A percentile compares a stretch with the other conserved stretches of the same genome.
phyloP scores from a whole-genome alignment of 257 asterid genomes.

The Osmanthus fragrans region DNA sequence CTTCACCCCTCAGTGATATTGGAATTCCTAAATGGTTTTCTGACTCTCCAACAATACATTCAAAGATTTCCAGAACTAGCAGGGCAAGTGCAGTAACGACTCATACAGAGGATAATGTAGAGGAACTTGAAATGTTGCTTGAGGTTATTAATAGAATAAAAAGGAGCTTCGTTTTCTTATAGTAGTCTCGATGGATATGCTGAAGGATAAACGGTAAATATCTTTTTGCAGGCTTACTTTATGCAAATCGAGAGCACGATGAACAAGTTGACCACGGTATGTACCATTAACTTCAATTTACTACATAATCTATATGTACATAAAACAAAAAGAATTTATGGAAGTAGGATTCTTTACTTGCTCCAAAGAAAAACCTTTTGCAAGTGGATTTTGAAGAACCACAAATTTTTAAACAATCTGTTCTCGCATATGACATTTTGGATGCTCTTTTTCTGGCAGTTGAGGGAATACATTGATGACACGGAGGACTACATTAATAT shows the following conservation, averaged over 20 bases:
- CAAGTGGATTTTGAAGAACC: background rate
- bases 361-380: background rate
- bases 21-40: constrained; percentile 50
- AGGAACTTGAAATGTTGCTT: constrained; percentile 92
- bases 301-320: background rate
- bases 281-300: constrained; percentile 8
- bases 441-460: constrained; percentile 37
- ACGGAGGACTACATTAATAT: constrained; percentile 95
- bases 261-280: constrained; percentile 77
- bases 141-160: constrained; percentile 50
- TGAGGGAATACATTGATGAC: constrained; percentile 87
- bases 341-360: background rate
- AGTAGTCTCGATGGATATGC: background rate
- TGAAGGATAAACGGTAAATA: background rate
- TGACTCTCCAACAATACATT: constrained; percentile 45
- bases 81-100: constrained; percentile 49
- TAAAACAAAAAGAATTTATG: background rate
- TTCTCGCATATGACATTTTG: background rate
- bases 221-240: constrained; percentile 72
- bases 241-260: constrained; percentile 88
- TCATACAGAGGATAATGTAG: constrained; percentile 67
- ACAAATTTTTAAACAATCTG: background rate
- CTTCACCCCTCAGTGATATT: constrained; percentile 39
- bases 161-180: background rate
- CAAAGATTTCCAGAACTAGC: constrained; percentile 57